phyloP scores from a whole-genome alignment of 2,329 filamentous ascomycete species.

The Boeremia lycopersici region DNA sequence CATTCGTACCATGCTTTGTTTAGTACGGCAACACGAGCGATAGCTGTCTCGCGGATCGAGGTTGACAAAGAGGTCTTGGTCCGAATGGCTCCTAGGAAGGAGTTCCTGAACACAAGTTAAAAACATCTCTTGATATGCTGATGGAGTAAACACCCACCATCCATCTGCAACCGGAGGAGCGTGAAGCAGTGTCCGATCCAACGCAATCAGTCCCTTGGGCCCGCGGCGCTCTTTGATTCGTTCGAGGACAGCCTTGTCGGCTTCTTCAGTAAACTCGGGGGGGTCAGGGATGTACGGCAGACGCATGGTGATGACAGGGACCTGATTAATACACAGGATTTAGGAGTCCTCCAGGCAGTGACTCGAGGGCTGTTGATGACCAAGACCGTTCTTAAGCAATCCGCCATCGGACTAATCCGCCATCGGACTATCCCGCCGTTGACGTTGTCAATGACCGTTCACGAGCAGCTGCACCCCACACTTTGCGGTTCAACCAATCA shows the following conservation, averaged over 20 bases:
- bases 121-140: not conserved
- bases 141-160: conserved; percentile 46
- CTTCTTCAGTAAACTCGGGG: conserved; percentile 52
- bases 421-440: not conserved
- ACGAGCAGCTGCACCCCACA: conserved; percentile 9
- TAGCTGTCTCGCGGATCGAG: conserved; percentile 74
- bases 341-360: not conserved
- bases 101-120: conserved; percentile 49
- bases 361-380: not conserved
- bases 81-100: conserved; percentile 62
- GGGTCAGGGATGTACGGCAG: conserved; percentile 60
- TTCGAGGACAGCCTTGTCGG: conserved; percentile 58
- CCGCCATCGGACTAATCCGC: not conserved
- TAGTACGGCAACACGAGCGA: conserved; percentile 78
- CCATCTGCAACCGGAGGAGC: conserved; percentile 62
- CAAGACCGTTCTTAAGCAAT: not conserved
- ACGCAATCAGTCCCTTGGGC: conserved; percentile 56
- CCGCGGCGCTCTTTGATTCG: conserved; percentile 59
- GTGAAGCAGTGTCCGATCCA: conserved; percentile 62
- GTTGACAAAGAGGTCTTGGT: conserved; percentile 57
- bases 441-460: not conserved
- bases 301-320: conserved; percentile 56
- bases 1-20: conserved; percentile 88
- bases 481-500: conserved; percentile 5
- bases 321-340: too few relatives aligned